Percentiles rank a stretch among this genome's conserved stretches.
Conservation (phyloP, 805 yeast species). For the Ogataea trehalophila region DNA sequence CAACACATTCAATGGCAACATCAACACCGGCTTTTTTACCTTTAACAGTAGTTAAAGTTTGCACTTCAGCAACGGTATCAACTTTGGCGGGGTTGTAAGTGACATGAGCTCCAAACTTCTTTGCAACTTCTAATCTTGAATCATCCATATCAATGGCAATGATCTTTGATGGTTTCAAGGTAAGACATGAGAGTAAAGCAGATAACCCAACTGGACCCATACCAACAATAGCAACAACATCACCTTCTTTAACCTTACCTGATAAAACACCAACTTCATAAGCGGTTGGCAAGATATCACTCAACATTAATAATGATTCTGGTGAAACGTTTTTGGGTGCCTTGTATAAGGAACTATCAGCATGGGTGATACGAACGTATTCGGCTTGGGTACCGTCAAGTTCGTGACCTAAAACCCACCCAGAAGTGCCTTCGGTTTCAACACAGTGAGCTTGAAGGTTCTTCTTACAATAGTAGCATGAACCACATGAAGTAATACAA, state of each 20-base stretch:
- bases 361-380: conserved; percentile 50
- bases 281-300: conserved; percentile 65
- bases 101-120: conserved; percentile 56
- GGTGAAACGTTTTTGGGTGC: conserved; percentile 29
- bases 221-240: conserved; percentile 59
- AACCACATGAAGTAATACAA: conserved; percentile 59
- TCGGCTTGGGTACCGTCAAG: conserved; percentile 70
- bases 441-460: conserved; percentile 58
- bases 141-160: conserved; percentile 59
- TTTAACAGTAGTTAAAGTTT: conserved; percentile 26
- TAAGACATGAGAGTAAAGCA: conserved; percentile 51
- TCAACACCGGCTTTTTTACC: conserved; percentile 48
- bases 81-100: conserved; percentile 47
- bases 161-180: conserved; percentile 50
- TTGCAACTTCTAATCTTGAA: conserved; percentile 52
- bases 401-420: conserved; percentile 49
- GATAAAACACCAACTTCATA: conserved; percentile 60
- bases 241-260: conserved; percentile 49
- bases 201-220: conserved; percentile 66
- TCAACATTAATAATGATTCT: conserved; percentile 54
- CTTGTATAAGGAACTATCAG: conserved; percentile 35
- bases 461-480: conserved; percentile 51
- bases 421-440: conserved; percentile 37
- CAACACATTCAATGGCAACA: conserved; percentile 62
- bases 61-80: conserved; percentile 33